These are phyloP conservation scores for Sarocladium oryzae DNA, from an alignment of 2,329 filamentous ascomycete species.

Conservation along the genomic window DNA sequence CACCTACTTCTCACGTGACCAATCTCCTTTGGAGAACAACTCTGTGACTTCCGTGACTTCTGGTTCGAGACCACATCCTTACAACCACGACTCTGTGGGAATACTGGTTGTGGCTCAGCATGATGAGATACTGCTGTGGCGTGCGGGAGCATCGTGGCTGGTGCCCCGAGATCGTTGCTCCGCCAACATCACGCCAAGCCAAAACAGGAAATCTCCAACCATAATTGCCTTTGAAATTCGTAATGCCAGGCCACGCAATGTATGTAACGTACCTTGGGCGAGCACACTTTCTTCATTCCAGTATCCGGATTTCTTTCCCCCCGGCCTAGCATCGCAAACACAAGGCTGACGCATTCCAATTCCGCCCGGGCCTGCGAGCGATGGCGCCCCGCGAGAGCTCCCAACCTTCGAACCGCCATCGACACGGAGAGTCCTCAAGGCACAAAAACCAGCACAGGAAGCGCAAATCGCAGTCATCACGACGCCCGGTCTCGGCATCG, in stretches of 20 bases:
- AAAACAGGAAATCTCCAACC: constrained; percentile 1
- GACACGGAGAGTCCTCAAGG: neutral
- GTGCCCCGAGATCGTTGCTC: neutral
- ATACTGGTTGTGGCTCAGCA: no score
- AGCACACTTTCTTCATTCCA: neutral
- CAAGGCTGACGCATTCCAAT: neutral
- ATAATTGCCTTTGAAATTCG: neutral
- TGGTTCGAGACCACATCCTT: no score
- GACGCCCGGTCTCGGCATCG: neutral
- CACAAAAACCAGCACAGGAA: constrained; percentile 4
- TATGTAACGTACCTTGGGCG: neutral
- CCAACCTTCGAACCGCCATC: constrained; percentile 5
- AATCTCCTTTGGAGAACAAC: no score
- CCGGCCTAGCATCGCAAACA: neutral
- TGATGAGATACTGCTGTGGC: no score
- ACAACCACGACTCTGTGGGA: no score
- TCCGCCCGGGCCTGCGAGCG: neutral
- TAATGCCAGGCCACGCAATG: neutral
- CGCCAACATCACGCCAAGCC: constrained; percentile 1
- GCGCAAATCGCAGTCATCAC: constrained; percentile 3
- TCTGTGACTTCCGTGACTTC: no score
- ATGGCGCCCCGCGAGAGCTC: constrained; percentile 6
- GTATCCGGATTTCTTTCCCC: no score
- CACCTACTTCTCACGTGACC: no score
- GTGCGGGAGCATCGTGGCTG: neutral